Conservation (phyloP, 495 filamentous ascomycete species). For the Penicillium robsamsonii region DNA sequence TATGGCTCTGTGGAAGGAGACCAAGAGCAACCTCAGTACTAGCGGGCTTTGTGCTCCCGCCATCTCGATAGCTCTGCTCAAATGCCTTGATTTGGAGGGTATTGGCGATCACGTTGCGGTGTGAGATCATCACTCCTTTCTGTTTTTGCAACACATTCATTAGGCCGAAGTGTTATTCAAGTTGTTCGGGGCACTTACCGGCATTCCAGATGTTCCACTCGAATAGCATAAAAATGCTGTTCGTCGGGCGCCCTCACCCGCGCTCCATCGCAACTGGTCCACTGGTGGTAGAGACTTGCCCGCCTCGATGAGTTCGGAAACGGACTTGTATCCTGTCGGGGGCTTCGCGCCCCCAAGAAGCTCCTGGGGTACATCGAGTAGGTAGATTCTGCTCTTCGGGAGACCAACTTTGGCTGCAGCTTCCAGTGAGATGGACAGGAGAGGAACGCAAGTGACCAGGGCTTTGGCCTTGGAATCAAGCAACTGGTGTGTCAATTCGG, state of each 20-base stretch:
- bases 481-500: conserved; percentile 77
- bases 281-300: conserved; percentile 62
- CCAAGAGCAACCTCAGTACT: conserved; percentile 64
- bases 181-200: conserved; percentile 45
- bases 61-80: conserved; percentile 50
- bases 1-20: conserved; percentile 81
- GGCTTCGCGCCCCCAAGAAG: conserved; percentile 46
- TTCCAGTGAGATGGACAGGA: conserved; percentile 66
- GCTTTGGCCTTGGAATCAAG: conserved; percentile 70
- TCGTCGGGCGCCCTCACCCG: conserved; percentile 72
- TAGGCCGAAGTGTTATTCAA: neutral
- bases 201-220: conserved; percentile 82
- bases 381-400: conserved; percentile 68
- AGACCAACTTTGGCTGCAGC: conserved; percentile 67
- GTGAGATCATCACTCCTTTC: conserved; percentile 96
- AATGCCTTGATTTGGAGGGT: conserved; percentile 60
- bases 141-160: conserved; percentile 25
- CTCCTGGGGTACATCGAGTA: conserved; percentile 63
- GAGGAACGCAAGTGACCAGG: conserved; percentile 75
- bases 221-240: conserved; percentile 88
- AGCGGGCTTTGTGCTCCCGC: conserved; percentile 25
- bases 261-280: conserved; percentile 64
- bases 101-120: conserved; percentile 86
- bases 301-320: conserved; percentile 64
- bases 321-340: conserved; percentile 61